Evolutionary conservation across 176 grass and related monocot genomes (phyloP).

Genomic region (Musa troglodytarum): DNA sequence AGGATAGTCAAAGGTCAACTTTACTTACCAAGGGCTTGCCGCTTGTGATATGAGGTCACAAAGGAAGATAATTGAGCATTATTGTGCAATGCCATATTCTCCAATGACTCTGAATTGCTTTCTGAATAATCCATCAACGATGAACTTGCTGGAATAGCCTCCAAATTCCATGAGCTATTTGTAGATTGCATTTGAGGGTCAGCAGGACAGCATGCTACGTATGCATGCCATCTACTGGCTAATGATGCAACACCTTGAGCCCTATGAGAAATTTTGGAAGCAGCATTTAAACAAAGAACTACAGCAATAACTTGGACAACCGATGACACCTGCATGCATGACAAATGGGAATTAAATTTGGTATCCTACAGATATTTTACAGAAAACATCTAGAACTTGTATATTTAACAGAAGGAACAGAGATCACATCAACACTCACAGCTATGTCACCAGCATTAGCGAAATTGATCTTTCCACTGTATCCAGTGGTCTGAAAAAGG

Average conservation of each 20-base stretch:
- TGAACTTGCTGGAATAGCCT: conserved; percentile 41
- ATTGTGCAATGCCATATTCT: conserved; percentile 28
- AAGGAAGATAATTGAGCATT: conserved; percentile 51
- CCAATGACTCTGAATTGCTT: conserved; percentile 64
- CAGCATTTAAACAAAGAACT: conserved; percentile 55
- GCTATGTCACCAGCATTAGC: conserved; percentile 66
- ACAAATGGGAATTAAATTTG: not conserved
- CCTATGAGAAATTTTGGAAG: conserved; percentile 85
- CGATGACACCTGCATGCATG: conserved; percentile 43
- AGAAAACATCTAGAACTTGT: not conserved
- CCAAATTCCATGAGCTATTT: conserved; percentile 46
- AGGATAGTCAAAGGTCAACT: not conserved
- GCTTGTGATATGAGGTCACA: conserved; percentile 73
- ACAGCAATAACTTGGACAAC: conserved; percentile 83
- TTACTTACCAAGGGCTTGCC: conserved; percentile 73
- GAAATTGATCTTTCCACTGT: conserved; percentile 54
- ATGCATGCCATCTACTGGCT: conserved; percentile 80
- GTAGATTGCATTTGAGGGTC: conserved; percentile 31
- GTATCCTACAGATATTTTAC: not conserved
- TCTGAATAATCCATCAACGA: conserved; percentile 46
- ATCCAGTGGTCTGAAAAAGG: conserved; percentile 67
- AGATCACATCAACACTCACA: conserved; percentile 63
- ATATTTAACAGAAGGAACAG: not conserved
- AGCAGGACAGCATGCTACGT: conserved; percentile 41
- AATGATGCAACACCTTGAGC: conserved; percentile 66